These are phyloP conservation scores for Phytophthora tentaculata DNA, from an alignment of 352 stramenopile genomes.

Conservation along the genomic window DNA sequence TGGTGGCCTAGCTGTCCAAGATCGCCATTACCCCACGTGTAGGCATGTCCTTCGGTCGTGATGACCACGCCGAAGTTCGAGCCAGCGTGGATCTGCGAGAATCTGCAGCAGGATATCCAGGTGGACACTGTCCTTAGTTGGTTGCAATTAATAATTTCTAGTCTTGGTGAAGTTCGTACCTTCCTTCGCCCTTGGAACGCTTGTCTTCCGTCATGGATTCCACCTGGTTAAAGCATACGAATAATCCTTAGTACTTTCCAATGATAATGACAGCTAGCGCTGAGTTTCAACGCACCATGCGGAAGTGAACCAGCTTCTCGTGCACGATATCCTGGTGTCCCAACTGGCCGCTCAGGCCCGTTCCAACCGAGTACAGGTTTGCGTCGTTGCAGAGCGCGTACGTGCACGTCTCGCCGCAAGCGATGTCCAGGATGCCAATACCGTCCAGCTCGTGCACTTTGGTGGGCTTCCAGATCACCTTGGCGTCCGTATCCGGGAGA, in stretches of 20 bases:
- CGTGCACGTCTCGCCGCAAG: conserved; percentile 67
- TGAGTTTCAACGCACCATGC: conserved; percentile 58
- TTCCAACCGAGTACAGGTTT: conserved; percentile 81
- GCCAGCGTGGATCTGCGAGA: conserved; percentile 61
- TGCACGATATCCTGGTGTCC: conserved; percentile 82
- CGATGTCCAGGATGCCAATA: conserved; percentile 71
- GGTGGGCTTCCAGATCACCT: conserved; percentile 65
- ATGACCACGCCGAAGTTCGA: conserved; percentile 66
- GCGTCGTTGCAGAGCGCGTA: conserved; percentile 71
- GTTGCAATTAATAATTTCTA: neutral
- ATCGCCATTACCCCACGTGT: conserved; percentile 84
- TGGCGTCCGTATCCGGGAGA: conserved; percentile 50
- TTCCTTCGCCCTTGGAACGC: conserved; percentile 76
- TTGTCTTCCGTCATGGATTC: conserved; percentile 78
- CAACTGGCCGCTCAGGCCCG: conserved; percentile 61
- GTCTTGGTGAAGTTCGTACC: conserved; percentile 38
- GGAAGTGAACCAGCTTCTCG: conserved; percentile 81
- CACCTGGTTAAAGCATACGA: conserved; percentile 47
- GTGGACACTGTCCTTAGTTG: neutral
- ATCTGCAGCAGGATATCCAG: conserved; percentile 38
- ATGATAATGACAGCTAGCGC: neutral
- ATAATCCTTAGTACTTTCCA: too few relatives aligned
- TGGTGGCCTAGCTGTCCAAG: conserved; percentile 81
- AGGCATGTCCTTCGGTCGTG: conserved; percentile 70
- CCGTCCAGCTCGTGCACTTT: conserved; percentile 65